Percentiles rank a stretch among this genome's conserved stretches.
phyloP scores from a whole-genome alignment of 768 basidiomycete species.

The Xerocomus spinulosus region DNA sequence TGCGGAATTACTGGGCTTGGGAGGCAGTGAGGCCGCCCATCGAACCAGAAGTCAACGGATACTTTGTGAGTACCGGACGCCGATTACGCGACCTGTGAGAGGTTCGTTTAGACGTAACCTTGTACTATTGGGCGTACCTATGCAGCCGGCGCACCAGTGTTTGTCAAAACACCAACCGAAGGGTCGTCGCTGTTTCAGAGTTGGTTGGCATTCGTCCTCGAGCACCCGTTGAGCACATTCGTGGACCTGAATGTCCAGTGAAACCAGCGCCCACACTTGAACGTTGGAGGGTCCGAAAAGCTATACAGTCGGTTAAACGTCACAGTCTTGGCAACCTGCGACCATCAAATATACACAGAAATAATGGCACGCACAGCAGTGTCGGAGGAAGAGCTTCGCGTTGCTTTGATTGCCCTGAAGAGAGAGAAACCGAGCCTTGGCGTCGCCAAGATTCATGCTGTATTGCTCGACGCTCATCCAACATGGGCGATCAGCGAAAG shows the following conservation, averaged over 20 bases:
- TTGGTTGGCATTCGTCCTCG: no score
- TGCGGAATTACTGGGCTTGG: background rate
- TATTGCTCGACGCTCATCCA: slow-evolving; percentile 54
- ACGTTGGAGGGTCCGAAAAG: no score
- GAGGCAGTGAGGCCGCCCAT: no score
- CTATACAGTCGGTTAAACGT: background rate
- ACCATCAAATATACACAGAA: background rate
- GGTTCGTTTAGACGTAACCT: no score
- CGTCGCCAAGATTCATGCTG: slow-evolving; percentile 63
- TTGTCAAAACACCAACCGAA: no score
- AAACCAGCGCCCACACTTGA: no score
- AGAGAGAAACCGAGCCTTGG: slow-evolving; percentile 59
- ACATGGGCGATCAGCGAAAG: slow-evolving; percentile 84
- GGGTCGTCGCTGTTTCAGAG: no score
- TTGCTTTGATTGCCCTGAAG: slow-evolving; percentile 52
- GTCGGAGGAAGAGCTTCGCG: slow-evolving; percentile 56
- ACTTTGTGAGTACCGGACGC: background rate
- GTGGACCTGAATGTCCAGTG: no score
- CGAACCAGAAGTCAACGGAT: background rate
- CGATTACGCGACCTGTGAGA: no score
- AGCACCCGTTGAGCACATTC: no score
- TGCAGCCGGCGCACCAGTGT: no score
- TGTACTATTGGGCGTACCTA: no score
- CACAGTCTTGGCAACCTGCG: background rate
- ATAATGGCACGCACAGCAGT: slow-evolving; percentile 15